These are phyloP conservation scores for Carallia brachiata DNA, from an alignment of 345 rosid species.

Conservation along the genomic window DNA sequence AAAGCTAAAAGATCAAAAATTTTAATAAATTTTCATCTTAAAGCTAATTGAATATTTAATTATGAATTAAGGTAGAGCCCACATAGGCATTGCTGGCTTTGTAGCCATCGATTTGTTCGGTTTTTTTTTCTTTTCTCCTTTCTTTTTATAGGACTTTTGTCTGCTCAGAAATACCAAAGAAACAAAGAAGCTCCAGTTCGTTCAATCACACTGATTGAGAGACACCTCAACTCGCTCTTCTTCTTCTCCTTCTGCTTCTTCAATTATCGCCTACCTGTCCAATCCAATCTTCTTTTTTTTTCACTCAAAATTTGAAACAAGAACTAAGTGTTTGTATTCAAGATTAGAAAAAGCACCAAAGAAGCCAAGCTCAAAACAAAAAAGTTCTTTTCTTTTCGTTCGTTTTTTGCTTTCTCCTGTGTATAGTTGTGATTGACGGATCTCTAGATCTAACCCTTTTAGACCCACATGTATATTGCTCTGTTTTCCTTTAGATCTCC, in stretches of 20 bases:
- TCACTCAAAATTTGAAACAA: not conserved
- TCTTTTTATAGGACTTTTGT: slow-evolving; percentile 16
- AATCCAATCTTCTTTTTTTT: not conserved
- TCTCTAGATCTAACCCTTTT: slow-evolving; percentile 47
- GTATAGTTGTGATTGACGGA: slow-evolving; percentile 37
- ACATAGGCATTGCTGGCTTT: slow-evolving; percentile 43
- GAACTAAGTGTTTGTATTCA: not conserved
- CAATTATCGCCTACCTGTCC: too few relatives aligned
- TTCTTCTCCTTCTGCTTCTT: not conserved
- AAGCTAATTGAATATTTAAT: not conserved
- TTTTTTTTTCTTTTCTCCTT: too few relatives aligned
- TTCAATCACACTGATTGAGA: slow-evolving; percentile 30
- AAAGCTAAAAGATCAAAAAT: not conserved
- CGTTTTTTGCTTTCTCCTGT: not conserved
- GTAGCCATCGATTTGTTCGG: slow-evolving; percentile 31
- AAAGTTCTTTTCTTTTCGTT: not conserved
- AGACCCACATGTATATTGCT: slow-evolving; percentile 37
- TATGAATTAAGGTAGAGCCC: slow-evolving; percentile 41
- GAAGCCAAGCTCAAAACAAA: slow-evolving; percentile 9
- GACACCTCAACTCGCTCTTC: not conserved
- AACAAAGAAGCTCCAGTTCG: slow-evolving; percentile 21
- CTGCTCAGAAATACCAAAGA: slow-evolving; percentile 17
- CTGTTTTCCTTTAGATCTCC: slow-evolving; percentile 54
- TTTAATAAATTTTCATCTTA: not conserved
- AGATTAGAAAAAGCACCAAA: not conserved